Conservation (phyloP, 2,329 filamentous ascomycete species). For the Cladophialophora bantiana region DNA sequence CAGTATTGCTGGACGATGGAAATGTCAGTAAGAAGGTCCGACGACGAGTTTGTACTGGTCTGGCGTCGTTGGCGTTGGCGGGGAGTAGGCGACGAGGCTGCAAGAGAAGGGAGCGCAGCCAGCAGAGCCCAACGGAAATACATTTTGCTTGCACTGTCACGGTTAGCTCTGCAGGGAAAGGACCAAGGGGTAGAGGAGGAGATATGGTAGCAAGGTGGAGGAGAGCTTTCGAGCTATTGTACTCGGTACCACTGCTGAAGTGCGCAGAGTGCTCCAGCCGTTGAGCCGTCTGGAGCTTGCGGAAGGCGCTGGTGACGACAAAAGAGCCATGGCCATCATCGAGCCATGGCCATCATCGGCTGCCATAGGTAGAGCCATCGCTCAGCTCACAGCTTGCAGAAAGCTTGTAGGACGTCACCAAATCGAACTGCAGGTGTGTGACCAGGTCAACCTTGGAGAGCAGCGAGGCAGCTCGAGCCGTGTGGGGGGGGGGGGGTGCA, state of each 20-base stretch:
- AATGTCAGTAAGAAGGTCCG: slow-evolving; percentile 44
- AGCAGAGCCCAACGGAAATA: slow-evolving; percentile 13
- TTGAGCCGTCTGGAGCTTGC: slow-evolving; percentile 14
- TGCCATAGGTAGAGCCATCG: background rate
- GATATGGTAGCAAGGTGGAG: slow-evolving; percentile 10
- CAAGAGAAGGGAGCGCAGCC: slow-evolving; percentile 20
- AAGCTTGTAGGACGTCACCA: slow-evolving; percentile 4
- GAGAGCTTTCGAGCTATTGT: slow-evolving; percentile 15
- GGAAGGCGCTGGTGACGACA: slow-evolving; percentile 5
- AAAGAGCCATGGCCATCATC: background rate
- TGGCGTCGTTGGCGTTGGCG: slow-evolving; percentile 27
- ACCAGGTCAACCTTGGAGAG: background rate
- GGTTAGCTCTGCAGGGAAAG: background rate
- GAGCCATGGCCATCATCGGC: background rate
- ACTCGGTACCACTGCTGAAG: background rate
- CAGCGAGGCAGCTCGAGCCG: background rate
- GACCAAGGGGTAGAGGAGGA: slow-evolving; percentile 12
- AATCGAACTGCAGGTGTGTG: background rate
- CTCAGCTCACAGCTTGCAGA: background rate
- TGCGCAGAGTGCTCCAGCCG: background rate
- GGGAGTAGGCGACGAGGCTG: slow-evolving; percentile 20
- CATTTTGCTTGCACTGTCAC: slow-evolving; percentile 15
- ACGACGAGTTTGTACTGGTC: slow-evolving; percentile 18
- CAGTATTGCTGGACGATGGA: slow-evolving; percentile 50
- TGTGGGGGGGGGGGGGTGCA: background rate